phyloP scores from a whole-genome alignment of 2,329 filamentous ascomycete species.

The Microsporum canis region DNA sequence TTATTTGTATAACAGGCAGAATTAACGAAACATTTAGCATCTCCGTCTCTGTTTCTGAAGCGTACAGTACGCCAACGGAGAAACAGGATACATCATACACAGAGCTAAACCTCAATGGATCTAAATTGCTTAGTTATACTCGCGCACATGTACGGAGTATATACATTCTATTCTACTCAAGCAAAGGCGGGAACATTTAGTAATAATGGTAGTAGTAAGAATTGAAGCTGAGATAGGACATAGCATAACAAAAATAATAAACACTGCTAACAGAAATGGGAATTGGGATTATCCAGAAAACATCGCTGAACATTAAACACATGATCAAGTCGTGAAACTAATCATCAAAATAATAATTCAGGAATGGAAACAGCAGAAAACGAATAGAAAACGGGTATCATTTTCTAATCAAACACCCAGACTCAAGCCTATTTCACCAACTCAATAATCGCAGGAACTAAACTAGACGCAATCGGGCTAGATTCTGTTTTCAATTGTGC shows the following conservation, averaged over 20 bases:
- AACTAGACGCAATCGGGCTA: neutral
- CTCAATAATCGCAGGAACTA: neutral
- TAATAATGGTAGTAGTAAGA: neutral
- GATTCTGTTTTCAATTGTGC: neutral
- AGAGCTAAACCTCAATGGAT: too few species aligned
- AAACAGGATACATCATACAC: too few species aligned
- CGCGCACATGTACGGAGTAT: too few species aligned
- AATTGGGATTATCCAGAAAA: neutral
- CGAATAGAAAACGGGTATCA: neutral
- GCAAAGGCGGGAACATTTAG: too few species aligned
- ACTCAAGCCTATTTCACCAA: neutral
- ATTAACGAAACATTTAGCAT: too few species aligned
- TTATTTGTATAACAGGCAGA: too few species aligned
- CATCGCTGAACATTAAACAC: neutral
- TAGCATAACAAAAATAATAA: neutral
- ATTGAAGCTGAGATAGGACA: neutral
- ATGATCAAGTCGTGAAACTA: neutral
- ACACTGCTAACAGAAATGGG: neutral
- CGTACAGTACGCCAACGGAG: too few species aligned
- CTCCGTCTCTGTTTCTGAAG: too few species aligned
- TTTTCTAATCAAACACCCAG: neutral
- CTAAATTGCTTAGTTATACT: too few species aligned
- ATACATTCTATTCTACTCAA: too few species aligned
- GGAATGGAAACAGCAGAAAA: neutral
- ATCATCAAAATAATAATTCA: neutral